Evolutionary conservation across 495 filamentous ascomycete genomes (phyloP).

Genomic region (Alectoria sarmentosa): DNA sequence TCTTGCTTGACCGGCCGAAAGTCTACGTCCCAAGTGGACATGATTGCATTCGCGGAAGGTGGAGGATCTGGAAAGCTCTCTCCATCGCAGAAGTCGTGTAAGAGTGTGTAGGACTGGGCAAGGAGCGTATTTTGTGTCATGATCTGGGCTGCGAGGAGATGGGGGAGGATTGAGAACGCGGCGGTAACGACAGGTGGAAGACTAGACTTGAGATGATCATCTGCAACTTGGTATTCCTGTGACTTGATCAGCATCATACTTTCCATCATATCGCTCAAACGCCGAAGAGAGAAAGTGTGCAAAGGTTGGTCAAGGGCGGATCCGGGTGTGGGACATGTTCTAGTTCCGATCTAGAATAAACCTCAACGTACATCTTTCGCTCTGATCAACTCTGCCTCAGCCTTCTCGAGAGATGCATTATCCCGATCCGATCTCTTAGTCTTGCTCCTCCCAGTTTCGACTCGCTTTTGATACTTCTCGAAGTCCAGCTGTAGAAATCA

Average conservation of each 20-base stretch:
- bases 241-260: slow-evolving; percentile 12
- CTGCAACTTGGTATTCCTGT: slow-evolving; percentile 75
- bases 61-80: slow-evolving; percentile 66
- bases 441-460: slow-evolving; percentile 66
- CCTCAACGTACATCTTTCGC: slow-evolving; percentile 53
- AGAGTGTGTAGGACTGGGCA: slow-evolving; percentile 74
- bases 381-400: slow-evolving; percentile 65
- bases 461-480: slow-evolving; percentile 70
- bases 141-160: slow-evolving; percentile 64
- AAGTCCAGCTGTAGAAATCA: slow-evolving; percentile 57
- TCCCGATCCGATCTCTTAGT: slow-evolving; percentile 66
- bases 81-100: slow-evolving; percentile 71
- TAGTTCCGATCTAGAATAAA: neutral
- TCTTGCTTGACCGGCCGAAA: slow-evolving; percentile 61
- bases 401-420: slow-evolving; percentile 64
- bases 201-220: slow-evolving; percentile 67
- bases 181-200: slow-evolving; percentile 71
- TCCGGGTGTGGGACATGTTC: neutral
- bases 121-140: slow-evolving; percentile 78
- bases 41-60: slow-evolving; percentile 62
- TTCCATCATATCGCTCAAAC: neutral
- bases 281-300: neutral
- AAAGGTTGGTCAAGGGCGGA: neutral
- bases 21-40: slow-evolving; percentile 59
- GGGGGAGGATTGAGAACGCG: slow-evolving; percentile 72